These are phyloP conservation scores for Epichloe uncinata DNA, from an alignment of 2,329 filamentous ascomycete species.

Conservation along the genomic window DNA sequence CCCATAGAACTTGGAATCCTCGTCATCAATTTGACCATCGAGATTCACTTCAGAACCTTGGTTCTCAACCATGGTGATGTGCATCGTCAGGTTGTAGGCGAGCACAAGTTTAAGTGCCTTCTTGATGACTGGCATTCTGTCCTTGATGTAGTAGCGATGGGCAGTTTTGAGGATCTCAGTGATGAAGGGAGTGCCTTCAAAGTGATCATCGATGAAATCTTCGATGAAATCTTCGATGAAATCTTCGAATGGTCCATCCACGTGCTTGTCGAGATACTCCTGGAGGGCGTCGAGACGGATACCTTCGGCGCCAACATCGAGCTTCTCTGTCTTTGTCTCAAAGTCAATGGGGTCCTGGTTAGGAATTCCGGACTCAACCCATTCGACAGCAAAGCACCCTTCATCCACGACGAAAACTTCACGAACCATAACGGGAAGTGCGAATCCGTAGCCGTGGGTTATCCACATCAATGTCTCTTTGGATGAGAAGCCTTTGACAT, in stretches of 20 bases:
- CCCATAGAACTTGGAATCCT: slow-evolving; percentile 75
- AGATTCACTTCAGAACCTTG: slow-evolving; percentile 66
- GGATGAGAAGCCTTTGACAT: slow-evolving; percentile 72
- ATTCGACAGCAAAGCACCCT: slow-evolving; percentile 85
- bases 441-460: slow-evolving; percentile 90
- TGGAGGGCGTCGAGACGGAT: slow-evolving; percentile 69
- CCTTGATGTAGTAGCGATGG: slow-evolving; percentile 82
- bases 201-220: slow-evolving; percentile 89
- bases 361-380: slow-evolving; percentile 65
- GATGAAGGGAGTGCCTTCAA: slow-evolving; percentile 87
- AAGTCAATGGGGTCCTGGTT: slow-evolving; percentile 65
- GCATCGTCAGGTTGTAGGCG: slow-evolving; percentile 88
- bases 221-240: no score
- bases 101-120: slow-evolving; percentile 92
- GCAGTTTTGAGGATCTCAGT: slow-evolving; percentile 94
- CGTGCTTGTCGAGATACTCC: slow-evolving; percentile 90
- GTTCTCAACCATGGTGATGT: slow-evolving; percentile 89
- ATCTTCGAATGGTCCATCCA: slow-evolving; percentile 81
- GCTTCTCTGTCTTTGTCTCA: slow-evolving; percentile 73
- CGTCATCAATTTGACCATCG: slow-evolving; percentile 73
- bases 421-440: slow-evolving; percentile 81
- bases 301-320: slow-evolving; percentile 81
- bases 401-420: slow-evolving; percentile 89
- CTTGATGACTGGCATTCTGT: slow-evolving; percentile 77
- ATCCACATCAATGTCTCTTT: slow-evolving; percentile 72